phyloP scores from a whole-genome alignment of 75 land plant species.

The Adiantum capillusveneris region DNA sequence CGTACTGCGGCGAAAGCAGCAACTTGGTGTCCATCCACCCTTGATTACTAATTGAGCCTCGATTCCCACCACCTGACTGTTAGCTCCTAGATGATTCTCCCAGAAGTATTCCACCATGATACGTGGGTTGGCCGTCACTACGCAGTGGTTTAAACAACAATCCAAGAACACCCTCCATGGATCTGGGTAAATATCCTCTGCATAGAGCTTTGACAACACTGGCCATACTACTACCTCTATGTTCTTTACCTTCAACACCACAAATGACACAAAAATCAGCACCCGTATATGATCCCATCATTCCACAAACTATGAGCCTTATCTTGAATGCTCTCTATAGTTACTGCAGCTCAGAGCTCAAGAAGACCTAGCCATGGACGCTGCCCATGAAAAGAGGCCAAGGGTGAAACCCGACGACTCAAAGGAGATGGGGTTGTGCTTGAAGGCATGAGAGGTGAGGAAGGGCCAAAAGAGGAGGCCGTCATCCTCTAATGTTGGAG shows the following conservation, averaged over 20 bases:
- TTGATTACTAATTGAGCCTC: slow-evolving; percentile 36
- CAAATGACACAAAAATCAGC: slow-evolving; percentile 51
- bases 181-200: slow-evolving; percentile 50
- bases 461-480: too few species aligned
- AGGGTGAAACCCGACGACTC: too few species aligned
- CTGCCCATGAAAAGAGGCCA: too few species aligned
- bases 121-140: slow-evolving; percentile 74
- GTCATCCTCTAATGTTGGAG: too few species aligned
- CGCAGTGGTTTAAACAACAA: slow-evolving; percentile 44
- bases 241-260: slow-evolving; percentile 37
- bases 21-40: slow-evolving; percentile 42
- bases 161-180: slow-evolving; percentile 56
- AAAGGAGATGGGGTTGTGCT: too few species aligned
- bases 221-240: slow-evolving; percentile 65
- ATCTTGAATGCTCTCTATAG: too few species aligned
- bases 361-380: too few species aligned
- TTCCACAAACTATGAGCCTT: too few species aligned
- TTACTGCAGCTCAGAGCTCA: too few species aligned
- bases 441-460: too few species aligned
- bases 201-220: slow-evolving; percentile 68
- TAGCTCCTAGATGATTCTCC: slow-evolving; percentile 50
- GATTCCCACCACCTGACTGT: slow-evolving; percentile 54
- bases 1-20: slow-evolving; percentile 51
- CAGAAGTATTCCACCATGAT: slow-evolving; percentile 77
- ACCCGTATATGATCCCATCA: too few species aligned